Conservation (phyloP, 345 rosid species). For the Cardamine chenopodiifolia region DNA sequence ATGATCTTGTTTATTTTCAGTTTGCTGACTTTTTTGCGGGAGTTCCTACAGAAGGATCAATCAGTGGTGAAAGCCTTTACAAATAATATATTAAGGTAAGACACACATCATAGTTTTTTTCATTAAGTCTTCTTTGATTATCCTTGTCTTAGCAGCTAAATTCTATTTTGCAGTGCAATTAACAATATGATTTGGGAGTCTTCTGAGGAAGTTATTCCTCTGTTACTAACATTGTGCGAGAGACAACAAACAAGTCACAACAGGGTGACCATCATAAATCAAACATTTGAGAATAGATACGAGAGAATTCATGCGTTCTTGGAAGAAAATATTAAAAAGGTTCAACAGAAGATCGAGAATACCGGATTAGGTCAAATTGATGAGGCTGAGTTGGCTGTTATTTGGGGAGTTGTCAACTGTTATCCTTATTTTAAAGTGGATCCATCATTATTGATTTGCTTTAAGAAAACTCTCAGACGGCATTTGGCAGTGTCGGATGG, state of each 20-base stretch:
- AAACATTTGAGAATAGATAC: conserved; percentile 46
- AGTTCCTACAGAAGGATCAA: conserved; percentile 59
- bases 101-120: conserved; percentile 3
- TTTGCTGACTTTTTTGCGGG: conserved; percentile 62
- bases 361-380: conserved; percentile 44
- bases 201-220: conserved; percentile 57
- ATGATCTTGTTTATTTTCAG: conserved; percentile 51
- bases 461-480: conserved; percentile 57
- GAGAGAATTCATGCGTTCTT: conserved; percentile 52
- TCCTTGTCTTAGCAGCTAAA: conserved; percentile 34
- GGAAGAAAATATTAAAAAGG: conserved; percentile 41
- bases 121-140: conserved; percentile 16
- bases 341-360: conserved; percentile 44
- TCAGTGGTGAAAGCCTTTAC: conserved; percentile 52
- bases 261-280: conserved; percentile 41
- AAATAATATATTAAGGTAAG: conserved; percentile 65
- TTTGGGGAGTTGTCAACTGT: conserved; percentile 77
- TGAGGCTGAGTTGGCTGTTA: conserved; percentile 52
- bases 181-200: conserved; percentile 62
- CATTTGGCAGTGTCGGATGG: conserved; percentile 55
- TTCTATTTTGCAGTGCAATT: conserved; percentile 61
- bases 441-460: conserved; percentile 51
- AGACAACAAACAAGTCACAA: conserved; percentile 49
- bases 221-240: conserved; percentile 63
- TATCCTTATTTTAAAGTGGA: conserved; percentile 55